phyloP scores from a whole-genome alignment of 768 basidiomycete genomes.

The Xerocomellus dryophilus region DNA sequence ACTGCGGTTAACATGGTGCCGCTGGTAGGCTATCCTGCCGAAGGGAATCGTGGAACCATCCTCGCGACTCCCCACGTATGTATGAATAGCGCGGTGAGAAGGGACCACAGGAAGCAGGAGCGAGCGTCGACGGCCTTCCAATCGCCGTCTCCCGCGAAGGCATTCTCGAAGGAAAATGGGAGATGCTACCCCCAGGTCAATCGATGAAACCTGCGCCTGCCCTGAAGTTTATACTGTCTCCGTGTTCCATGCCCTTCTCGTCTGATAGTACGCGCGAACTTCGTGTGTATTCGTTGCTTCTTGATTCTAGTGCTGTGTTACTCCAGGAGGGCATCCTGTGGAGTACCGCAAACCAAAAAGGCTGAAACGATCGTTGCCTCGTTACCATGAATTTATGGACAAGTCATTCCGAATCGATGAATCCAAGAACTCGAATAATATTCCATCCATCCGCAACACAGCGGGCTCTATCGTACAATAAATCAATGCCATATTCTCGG shows the following conservation, averaged over 20 bases:
- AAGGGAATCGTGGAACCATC: neutral
- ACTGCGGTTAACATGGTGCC: neutral
- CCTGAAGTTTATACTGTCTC: neutral
- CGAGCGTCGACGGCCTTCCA: neutral
- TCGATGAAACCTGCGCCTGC: neutral
- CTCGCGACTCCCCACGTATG: neutral
- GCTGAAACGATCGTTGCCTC: slow-evolving; percentile 1
- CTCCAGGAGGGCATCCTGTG: slow-evolving; percentile 1
- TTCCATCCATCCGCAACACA: slow-evolving; percentile 30
- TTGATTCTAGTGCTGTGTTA: neutral
- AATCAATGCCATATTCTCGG: slow-evolving; percentile 35
- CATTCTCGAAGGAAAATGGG: neutral
- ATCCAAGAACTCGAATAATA: slow-evolving; percentile 31
- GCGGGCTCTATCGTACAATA: slow-evolving; percentile 34
- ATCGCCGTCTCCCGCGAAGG: slow-evolving; percentile 19
- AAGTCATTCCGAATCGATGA: neutral
- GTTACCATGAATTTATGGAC: slow-evolving; percentile 15
- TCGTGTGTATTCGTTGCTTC: slow-evolving; percentile 3
- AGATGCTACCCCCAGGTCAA: neutral
- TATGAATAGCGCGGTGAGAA: neutral
- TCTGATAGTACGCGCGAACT: slow-evolving; percentile 8
- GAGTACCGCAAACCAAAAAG: neutral
- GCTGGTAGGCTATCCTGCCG: no score
- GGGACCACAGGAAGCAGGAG: neutral
- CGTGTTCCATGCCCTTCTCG: slow-evolving; percentile 2